Evolutionary conservation across 2,329 filamentous ascomycete genomes (phyloP), one percentile per base, ranked within the genome.

Genomic region (Lasiodiplodia sp.): DNA sequence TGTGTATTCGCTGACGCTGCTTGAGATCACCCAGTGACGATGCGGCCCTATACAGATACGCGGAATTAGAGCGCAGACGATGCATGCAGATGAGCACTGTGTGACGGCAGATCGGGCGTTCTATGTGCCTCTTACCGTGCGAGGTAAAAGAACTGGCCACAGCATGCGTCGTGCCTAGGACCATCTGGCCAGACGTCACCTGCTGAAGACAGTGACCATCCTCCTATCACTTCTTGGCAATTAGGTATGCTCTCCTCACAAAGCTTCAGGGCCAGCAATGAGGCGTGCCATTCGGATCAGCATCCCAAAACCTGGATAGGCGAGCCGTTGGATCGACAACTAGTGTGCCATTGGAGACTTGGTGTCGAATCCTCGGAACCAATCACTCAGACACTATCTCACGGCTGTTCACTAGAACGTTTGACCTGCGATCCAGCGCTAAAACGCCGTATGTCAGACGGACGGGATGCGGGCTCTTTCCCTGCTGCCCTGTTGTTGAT

Each of bases 401-500:
- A 21, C 34, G 21, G 56, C 10, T 44, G n/a, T 21, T 44, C 14
- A 25, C 37, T 25, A 28, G 57, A 47, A 60, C 21, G 57, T 44
- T 31, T 38, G 57, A 40, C 38, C 25, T 34, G 18, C 25, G 14
- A 34, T 44, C n/a, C 37, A 63, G 40, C 25, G n/a, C 23, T 21
- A 44, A 31, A 8, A 16, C 37, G 44, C 58, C 49, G 58, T 64
- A 38, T 62, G 57, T 62, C 57, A 64, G 60, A 52, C 60, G 60
- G 47, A 16, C 28, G 38, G n/a, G 18, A 37, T 64, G 47, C 60
- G 31, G 37, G 5, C 60, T 63, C 8, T 52, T 25, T 21, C 18
- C 31, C 55, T 38, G 40, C 21, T 23, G 60, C 60, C 60, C 34
- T 63, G 60, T 44, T 52, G 60, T 21, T 64, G 60, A 64, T 64